Conservation (phyloP, 164 flowering plant species). For the Litsea cubeba region DNA sequence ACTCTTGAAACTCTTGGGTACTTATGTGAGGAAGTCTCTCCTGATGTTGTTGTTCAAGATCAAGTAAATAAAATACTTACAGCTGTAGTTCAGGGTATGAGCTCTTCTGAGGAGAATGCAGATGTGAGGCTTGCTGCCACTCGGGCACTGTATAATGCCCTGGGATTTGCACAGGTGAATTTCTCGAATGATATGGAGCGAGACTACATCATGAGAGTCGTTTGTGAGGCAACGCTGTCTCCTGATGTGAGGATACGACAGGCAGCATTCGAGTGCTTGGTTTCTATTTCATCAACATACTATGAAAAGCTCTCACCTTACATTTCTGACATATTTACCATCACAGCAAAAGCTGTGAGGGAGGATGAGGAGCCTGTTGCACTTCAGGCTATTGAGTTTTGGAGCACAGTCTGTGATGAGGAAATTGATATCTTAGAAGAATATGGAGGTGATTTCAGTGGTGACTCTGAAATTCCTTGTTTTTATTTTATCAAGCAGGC, state of each 20-base stretch:
- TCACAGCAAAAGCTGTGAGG: slow-evolving; percentile 57
- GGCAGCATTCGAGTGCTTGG: slow-evolving; percentile 69
- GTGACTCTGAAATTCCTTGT: slow-evolving; percentile 53
- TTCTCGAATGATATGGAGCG: slow-evolving; percentile 66
- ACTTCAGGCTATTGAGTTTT: slow-evolving; percentile 64
- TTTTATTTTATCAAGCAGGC: slow-evolving; percentile 67
- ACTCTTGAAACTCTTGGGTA: slow-evolving; percentile 63
- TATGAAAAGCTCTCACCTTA: slow-evolving; percentile 58
- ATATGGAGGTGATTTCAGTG: slow-evolving; percentile 52
- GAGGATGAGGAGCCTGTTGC: slow-evolving; percentile 71
- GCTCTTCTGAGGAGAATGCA: slow-evolving; percentile 39
- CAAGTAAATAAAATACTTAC: slow-evolving; percentile 61
- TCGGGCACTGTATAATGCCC: slow-evolving; percentile 48
- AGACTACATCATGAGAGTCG: slow-evolving; percentile 64
- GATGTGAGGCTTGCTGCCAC: slow-evolving; percentile 67
- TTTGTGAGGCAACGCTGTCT: slow-evolving; percentile 58
- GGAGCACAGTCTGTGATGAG: slow-evolving; percentile 67
- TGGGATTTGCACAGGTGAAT: slow-evolving; percentile 65
- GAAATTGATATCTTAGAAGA: slow-evolving; percentile 62
- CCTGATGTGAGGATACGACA: slow-evolving; percentile 53
- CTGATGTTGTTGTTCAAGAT: slow-evolving; percentile 58
- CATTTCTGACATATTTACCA: slow-evolving; percentile 52
- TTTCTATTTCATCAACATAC: slow-evolving; percentile 55
- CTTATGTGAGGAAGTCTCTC: slow-evolving; percentile 59
- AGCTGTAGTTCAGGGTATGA: slow-evolving; percentile 67